Percentiles rank a stretch among this genome's conserved stretches.
Evolutionary conservation across 768 basidiomycete species (phyloP).

Genomic region (Hygrocybe coccinea): DNA sequence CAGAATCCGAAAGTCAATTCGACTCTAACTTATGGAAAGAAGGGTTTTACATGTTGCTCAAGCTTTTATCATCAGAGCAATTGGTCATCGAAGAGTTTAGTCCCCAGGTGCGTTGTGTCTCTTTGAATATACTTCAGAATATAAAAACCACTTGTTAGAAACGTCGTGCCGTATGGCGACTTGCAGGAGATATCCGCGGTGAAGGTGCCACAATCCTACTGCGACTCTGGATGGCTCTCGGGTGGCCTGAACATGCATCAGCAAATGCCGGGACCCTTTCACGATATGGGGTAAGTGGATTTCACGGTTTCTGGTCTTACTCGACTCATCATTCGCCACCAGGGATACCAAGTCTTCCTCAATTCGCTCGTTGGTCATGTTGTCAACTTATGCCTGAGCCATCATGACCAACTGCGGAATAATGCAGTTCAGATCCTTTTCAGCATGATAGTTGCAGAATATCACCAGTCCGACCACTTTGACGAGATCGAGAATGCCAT

Average conservation of each 20-base stretch:
- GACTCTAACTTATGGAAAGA: conserved; percentile 77
- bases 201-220: conserved; percentile 80
- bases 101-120: conserved; percentile 60
- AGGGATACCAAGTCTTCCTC: conserved; percentile 84
- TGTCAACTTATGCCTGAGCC: conserved; percentile 88
- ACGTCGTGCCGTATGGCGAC: conserved; percentile 91
- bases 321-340: conserved; percentile 11
- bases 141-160: conserved; percentile 46
- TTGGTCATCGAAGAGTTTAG: conserved; percentile 92
- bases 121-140: conserved; percentile 1
- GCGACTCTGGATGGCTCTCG: conserved; percentile 81
- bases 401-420: conserved; percentile 86
- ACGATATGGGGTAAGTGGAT: conserved; percentile 59
- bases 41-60: conserved; percentile 75
- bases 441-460: conserved; percentile 93
- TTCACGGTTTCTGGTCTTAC: background rate
- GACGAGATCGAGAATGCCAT: conserved; percentile 88
- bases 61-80: conserved; percentile 83
- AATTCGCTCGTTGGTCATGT: conserved; percentile 84
- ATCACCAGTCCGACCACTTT: conserved; percentile 78
- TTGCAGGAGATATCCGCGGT: conserved; percentile 93
- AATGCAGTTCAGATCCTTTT: conserved; percentile 90
- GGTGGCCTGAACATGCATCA: conserved; percentile 61
- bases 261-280: conserved; percentile 50
- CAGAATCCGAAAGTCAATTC: conserved; percentile 60